Evolutionary conservation across 345 rosid genomes (phyloP).

Genomic region (Salix brachista): DNA sequence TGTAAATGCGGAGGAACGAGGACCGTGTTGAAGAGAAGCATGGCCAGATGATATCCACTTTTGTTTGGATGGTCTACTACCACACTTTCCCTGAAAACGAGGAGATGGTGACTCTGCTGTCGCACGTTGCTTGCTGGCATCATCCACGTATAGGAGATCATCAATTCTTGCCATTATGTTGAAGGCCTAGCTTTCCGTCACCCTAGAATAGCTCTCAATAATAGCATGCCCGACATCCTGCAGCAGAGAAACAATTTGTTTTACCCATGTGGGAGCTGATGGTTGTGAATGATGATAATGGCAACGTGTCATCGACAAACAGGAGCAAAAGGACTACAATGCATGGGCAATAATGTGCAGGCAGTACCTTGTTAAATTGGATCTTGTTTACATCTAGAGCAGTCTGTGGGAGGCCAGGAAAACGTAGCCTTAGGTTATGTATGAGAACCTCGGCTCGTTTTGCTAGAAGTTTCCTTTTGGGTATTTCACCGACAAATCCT

Average conservation of each 20-base stretch:
- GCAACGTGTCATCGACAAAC: not conserved
- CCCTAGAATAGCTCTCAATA: conserved; percentile 52
- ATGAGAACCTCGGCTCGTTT: conserved; percentile 18
- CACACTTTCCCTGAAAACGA: conserved; percentile 16
- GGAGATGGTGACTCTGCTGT: conserved; percentile 19
- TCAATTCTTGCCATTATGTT: conserved; percentile 40
- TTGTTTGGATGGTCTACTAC: conserved; percentile 17
- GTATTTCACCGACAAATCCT: conserved; percentile 7
- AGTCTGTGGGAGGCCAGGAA: conserved; percentile 27
- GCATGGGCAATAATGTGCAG: not conserved
- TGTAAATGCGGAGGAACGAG: conserved; percentile 7
- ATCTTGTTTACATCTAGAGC: conserved; percentile 22
- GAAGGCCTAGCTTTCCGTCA: conserved; percentile 44
- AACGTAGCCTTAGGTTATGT: conserved; percentile 16
- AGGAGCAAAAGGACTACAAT: not conserved
- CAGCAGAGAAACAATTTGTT: not conserved
- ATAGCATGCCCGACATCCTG: conserved; percentile 50
- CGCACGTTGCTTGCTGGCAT: conserved; percentile 39
- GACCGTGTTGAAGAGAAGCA: conserved; percentile 11
- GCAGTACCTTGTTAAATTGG: conserved; percentile 23
- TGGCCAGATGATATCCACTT: conserved; percentile 19
- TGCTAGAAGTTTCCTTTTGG: conserved; percentile 17
- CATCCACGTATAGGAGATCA: conserved; percentile 41
- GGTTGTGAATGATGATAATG: not conserved
- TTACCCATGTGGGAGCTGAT: not conserved